A percentile compares a stretch with the other conserved stretches of the same genome.
Conservation (phyloP, 2,329 filamentous ascomycete species). For the Monosporascus cannonballus region DNA sequence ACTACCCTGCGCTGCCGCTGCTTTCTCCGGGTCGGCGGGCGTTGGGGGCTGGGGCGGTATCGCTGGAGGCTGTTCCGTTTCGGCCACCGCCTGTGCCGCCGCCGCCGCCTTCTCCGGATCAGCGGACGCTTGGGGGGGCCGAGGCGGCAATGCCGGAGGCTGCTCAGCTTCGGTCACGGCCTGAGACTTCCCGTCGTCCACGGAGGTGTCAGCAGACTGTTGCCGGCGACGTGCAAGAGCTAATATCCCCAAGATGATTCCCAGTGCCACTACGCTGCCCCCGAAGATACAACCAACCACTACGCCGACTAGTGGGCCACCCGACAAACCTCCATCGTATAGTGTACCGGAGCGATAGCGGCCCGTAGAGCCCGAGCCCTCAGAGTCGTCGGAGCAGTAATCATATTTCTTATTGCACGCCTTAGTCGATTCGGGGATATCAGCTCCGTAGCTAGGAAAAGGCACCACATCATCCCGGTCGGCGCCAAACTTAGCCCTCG, state of each 20-base stretch:
- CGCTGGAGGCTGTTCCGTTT: too few relatives aligned
- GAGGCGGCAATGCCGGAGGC: background rate
- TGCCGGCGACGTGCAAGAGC: background rate
- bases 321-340: background rate
- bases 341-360: too few relatives aligned
- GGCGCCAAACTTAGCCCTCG: conserved; percentile 19
- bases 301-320: background rate
- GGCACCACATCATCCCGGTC: conserved; percentile 16
- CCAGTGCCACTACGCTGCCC: background rate
- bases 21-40: background rate
- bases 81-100: background rate
- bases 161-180: background rate
- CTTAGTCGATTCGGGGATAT: conserved; percentile 18
- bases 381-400: background rate
- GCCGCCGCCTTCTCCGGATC: background rate
- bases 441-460: conserved; percentile 20
- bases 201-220: background rate
- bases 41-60: too few relatives aligned
- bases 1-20: background rate
- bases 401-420: background rate
- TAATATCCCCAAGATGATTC: background rate
- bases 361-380: background rate
- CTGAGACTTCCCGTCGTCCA: background rate
- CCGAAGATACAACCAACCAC: background rate
- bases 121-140: background rate